phyloP scores from a whole-genome alignment of 805 yeast genomes.

The Starmera dryadoides region DNA sequence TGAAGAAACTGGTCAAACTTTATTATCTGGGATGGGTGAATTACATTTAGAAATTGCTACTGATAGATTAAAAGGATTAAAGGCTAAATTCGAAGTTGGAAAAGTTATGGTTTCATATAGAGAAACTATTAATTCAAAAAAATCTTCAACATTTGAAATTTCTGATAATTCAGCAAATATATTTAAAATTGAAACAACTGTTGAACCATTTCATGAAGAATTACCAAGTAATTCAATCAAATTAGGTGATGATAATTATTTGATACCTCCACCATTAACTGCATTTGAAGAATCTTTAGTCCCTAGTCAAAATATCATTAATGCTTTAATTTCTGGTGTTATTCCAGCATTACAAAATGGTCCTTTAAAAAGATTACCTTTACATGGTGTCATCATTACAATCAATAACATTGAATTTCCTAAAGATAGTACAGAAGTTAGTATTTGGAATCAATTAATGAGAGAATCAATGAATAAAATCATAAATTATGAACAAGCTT shows the following conservation, averaged over 20 bases:
- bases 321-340: slow-evolving; percentile 50
- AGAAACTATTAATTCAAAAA: slow-evolving; percentile 42
- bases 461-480: slow-evolving; percentile 39
- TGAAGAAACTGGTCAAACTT: slow-evolving; percentile 84
- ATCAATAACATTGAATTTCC: slow-evolving; percentile 46
- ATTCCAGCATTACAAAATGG: slow-evolving; percentile 60
- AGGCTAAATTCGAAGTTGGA: slow-evolving; percentile 75
- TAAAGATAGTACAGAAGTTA: slow-evolving; percentile 32
- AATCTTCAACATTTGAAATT: slow-evolving; percentile 8
- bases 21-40: slow-evolving; percentile 96
- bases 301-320: slow-evolving; percentile 42
- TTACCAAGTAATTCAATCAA: slow-evolving; percentile 21
- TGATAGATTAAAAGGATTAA: slow-evolving; percentile 74
- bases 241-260: slow-evolving; percentile 27
- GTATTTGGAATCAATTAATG: slow-evolving; percentile 35
- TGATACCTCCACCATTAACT: slow-evolving; percentile 8
- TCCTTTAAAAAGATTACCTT: slow-evolving; percentile 42
- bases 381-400: slow-evolving; percentile 53
- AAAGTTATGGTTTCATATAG: slow-evolving; percentile 86
- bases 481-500: slow-evolving; percentile 17
- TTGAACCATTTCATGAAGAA: slow-evolving; percentile 24
- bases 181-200: slow-evolving; percentile 19
- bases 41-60: slow-evolving; percentile 84
- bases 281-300: slow-evolving; percentile 3
- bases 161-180: slow-evolving; percentile 12